These are phyloP conservation scores for Botrytis pseudocinerea DNA, from an alignment of 2,329 filamentous ascomycete genomes.

Conservation along the genomic window DNA sequence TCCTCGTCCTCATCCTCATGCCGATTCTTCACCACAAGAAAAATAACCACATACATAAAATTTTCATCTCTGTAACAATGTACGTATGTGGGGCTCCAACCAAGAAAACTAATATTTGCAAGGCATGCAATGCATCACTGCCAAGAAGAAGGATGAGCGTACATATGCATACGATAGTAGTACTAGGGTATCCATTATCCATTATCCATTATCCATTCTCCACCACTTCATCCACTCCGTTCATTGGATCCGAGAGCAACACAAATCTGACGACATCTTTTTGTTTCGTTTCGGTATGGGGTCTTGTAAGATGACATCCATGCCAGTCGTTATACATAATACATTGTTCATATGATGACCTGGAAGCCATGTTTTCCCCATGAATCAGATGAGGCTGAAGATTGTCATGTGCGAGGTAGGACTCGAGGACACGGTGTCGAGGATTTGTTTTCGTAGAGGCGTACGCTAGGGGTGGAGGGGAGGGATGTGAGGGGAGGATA, in stretches of 20 bases:
- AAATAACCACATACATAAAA: neutral
- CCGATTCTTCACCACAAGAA: too few species aligned
- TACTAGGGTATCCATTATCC: neutral
- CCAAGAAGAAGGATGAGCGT: neutral
- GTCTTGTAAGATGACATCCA: too few species aligned
- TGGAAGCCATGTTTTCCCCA: neutral
- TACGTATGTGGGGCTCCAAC: neutral
- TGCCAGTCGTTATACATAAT: too few species aligned
- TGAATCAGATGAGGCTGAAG: neutral
- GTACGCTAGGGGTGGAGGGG: too few species aligned
- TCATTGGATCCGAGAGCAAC: neutral
- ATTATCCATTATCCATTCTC: too few species aligned
- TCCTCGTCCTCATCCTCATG: too few species aligned
- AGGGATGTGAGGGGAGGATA: too few species aligned
- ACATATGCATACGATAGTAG: neutral
- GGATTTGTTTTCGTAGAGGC: neutral
- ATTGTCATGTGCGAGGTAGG: neutral
- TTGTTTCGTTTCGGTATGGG: too few species aligned
- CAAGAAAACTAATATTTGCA: neutral
- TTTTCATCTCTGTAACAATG: neutral
- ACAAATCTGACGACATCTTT: conserved; percentile 10
- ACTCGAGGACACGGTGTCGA: neutral
- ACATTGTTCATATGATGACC: too few species aligned
- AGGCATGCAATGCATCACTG: neutral
- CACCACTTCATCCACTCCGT: too few species aligned